Base-by-base conservation (phyloP, 225 moss, liverwort and hornwort species). In the Sphagnum contortum region DNA sequence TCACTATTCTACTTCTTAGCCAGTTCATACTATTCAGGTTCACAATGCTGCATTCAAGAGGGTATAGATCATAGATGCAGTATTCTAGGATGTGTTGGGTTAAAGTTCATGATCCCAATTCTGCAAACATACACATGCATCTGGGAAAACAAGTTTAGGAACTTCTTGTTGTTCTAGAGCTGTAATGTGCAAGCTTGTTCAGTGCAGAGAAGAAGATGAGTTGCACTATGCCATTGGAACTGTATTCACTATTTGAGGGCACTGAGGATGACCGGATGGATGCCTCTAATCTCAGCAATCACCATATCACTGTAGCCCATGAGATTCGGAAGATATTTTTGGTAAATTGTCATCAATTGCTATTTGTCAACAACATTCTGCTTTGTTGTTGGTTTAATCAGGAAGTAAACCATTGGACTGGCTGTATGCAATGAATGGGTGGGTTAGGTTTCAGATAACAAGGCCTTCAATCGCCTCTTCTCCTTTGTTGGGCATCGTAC, bases 301-400 rank as follows among this genome's bases (percentile, higher is more conserved):
- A 76, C 4, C 75, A 85, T 69, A 94, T 94, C 29, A 94, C 91
- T 51, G 75, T 91, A 63, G 82, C 91, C 9, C 87, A 94, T 71
- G 88, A 87, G 66, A 85, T 91, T 47, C 87, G 89, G 74, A 94
- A 89, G 72, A 70, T 89, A 51, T 89, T 89, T 76, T 72, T 94
- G 87, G 94, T 86, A 92, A 55, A 14, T 66, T 12, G 12, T 1
- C 6, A 45, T 29, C 29, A 29, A 29, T 29, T 29, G 29, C 29
- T 29, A 29, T 29, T 29, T 29, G 29, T 29, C 29, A 29, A 29
- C 29, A 29, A 29, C 29, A 29, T 29, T 29, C 29, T 29, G 29
- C 29, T 29, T 29, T 29, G 29, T 29, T 29, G 29, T 29, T 29
- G 29, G 29, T 29, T 29, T 29, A 29, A 29, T 29, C 29, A 29